Percentiles rank a stretch among this genome's conserved stretches.
Evolutionary conservation across 228 moss, liverwort and hornwort genomes (phyloP).

Genomic region (Sphagnum fallax): DNA sequence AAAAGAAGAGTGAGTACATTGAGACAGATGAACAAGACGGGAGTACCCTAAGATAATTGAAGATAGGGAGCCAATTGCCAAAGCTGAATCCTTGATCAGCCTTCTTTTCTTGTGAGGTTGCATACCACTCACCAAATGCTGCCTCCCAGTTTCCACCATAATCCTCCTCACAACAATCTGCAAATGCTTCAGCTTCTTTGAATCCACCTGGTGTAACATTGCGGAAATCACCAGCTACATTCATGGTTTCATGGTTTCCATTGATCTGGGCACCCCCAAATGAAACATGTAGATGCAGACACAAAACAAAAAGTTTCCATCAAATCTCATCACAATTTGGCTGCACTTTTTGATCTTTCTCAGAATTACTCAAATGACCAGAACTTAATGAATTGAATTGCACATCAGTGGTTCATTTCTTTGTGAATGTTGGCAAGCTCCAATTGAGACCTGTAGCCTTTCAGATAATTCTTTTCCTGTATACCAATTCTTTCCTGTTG

Average conservation of each 20-base stretch:
- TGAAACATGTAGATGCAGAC: neutral
- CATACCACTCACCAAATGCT: conserved; percentile 70
- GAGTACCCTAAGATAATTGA: conserved; percentile 68
- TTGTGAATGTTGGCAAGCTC: neutral
- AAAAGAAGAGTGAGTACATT: neutral
- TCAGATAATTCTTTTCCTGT: neutral
- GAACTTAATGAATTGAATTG: no score
- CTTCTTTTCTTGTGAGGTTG: conserved; percentile 53
- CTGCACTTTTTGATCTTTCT: neutral
- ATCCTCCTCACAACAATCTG: conserved; percentile 68
- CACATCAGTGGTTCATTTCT: neutral
- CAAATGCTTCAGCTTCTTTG: conserved; percentile 68
- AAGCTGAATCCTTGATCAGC: conserved; percentile 25
- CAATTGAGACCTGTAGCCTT: neutral
- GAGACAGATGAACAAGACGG: conserved; percentile 1
- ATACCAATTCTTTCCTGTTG: no score
- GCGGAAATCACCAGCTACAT: conserved; percentile 83
- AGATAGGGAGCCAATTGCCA: conserved; percentile 52
- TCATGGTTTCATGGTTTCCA: conserved; percentile 98
- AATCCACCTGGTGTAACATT: conserved; percentile 81
- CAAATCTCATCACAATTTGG: neutral
- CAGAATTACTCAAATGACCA: no score
- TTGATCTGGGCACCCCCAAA: conserved; percentile 40
- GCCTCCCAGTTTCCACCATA: conserved; percentile 78
- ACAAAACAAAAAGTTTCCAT: neutral